A percentile compares a stretch with the other conserved stretches of the same genome.
These are phyloP conservation scores for Umbelopsis ramanniana DNA, from an alignment of 192 early-diverging fungal genomes.

Conservation along the genomic window DNA sequence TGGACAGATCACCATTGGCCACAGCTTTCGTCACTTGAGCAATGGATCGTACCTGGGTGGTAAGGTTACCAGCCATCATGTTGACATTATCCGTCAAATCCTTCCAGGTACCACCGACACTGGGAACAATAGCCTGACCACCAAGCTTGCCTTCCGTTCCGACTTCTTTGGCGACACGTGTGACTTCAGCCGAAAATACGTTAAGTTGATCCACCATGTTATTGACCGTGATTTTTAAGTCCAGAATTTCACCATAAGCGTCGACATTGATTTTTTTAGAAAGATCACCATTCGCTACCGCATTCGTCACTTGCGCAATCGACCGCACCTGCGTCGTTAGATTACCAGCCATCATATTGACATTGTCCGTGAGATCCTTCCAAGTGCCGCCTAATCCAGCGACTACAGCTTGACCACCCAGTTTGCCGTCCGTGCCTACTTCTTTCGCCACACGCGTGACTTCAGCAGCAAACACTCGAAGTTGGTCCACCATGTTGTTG, in stretches of 20 bases:
- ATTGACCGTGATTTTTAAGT: conserved; percentile 79
- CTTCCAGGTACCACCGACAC: conserved; percentile 57
- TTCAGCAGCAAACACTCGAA: conserved; percentile 64
- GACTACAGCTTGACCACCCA: conserved; percentile 80
- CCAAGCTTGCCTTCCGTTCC: conserved; percentile 64
- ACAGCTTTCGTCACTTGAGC: conserved; percentile 55
- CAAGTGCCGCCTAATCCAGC: conserved; percentile 73
- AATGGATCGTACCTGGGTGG: conserved; percentile 56
- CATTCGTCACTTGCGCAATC: conserved; percentile 63
- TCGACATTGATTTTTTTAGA: conserved; percentile 64
- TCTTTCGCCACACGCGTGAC: conserved; percentile 66
- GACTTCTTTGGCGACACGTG: conserved; percentile 59
- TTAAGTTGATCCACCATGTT: conserved; percentile 74
- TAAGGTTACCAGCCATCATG: conserved; percentile 60
- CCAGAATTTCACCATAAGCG: conserved; percentile 67
- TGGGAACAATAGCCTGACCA: conserved; percentile 54
- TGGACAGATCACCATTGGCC: conserved; percentile 51
- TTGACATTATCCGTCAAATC: conserved; percentile 63
- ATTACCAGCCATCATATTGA: conserved; percentile 65
- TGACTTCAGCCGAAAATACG: conserved; percentile 59
- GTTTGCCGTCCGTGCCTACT: conserved; percentile 74
- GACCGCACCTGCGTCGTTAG: conserved; percentile 68
- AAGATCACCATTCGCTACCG: conserved; percentile 61
- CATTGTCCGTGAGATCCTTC: conserved; percentile 74
- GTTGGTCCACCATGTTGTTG: conserved; percentile 69